phyloP scores from a whole-genome alignment of 2,329 filamentous ascomycete genomes.

The Chrysosporium queenslandicum region DNA sequence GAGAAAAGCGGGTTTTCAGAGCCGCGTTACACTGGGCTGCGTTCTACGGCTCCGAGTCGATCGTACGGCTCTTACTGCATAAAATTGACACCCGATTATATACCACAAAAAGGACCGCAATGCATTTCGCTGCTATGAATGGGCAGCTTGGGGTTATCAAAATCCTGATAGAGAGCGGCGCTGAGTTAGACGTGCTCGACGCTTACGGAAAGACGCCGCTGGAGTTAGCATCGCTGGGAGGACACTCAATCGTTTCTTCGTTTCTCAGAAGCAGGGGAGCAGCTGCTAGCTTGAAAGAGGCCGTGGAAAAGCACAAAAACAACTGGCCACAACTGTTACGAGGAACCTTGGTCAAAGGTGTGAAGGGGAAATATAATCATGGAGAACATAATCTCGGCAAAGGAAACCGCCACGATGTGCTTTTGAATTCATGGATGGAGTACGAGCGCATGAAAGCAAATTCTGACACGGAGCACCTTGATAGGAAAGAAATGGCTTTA shows the following conservation, averaged over 20 bases:
- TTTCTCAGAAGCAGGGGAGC: constrained; percentile 9
- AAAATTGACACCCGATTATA: background rate
- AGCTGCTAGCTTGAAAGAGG: constrained; percentile 2
- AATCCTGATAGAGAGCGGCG: constrained; percentile 11
- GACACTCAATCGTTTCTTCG: background rate
- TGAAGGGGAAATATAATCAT: background rate
- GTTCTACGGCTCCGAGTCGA: constrained; percentile 1
- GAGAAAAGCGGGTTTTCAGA: background rate
- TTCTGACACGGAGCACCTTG: background rate
- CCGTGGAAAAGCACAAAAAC: background rate
- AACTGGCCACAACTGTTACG: background rate
- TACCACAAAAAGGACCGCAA: background rate
- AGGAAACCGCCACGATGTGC: background rate
- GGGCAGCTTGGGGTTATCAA: constrained; percentile 6
- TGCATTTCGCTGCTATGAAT: constrained; percentile 6
- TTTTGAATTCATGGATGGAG: background rate
- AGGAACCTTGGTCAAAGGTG: background rate
- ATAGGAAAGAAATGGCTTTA: background rate
- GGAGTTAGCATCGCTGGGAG: background rate
- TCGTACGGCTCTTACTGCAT: constrained; percentile 9
- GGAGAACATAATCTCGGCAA: background rate
- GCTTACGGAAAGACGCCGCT: constrained; percentile 10
- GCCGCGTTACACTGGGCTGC: constrained; percentile 9
- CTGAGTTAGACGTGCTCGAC: constrained; percentile 10
- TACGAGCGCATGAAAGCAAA: background rate